Base-by-base conservation (phyloP, 768 basidiomycete genomes). In the Leccinum olivaceopallidum region DNA sequence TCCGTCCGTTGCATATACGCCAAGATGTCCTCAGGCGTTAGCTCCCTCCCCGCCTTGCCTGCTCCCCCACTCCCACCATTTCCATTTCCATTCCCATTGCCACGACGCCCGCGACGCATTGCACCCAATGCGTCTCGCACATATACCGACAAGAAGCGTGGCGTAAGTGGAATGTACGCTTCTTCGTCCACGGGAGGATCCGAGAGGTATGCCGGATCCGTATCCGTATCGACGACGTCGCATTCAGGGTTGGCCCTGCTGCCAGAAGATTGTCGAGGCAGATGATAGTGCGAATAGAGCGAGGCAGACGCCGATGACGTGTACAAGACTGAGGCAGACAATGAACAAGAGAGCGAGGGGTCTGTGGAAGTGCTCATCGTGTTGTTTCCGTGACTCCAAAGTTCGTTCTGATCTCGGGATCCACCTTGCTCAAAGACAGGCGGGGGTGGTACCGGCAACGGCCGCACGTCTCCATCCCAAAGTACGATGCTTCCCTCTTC, bases 401-500 rank as follows among this genome's bases (percentile, higher is more conserved):
- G 67, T 9, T 68, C 67, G 32, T 76, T 65, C 10, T 52, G 63
- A 14, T 58, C 58, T 24, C 39, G 49, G 7, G 49, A 24, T 20
- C 28, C 13, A 42, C 28, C 20, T 55, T 53, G 30, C 32, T 53
- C 52, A 14, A 53, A n/a, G 12, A 47, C 26, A 14, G 58, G 60
- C 0, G 54, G 60, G 1, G 68, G 67, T 2, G 59, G 70, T 39
- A 32, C 60, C 0, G 74, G 74, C 56, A 73, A 71, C 2, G 77
- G 69, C 10, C 79, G 77, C 14, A 77, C 75, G 4, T 86, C 84
- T 0, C 89, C 88, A 59, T 89, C 86, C 85, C 88, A 90, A 4
- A 89, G 71, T 1, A 91, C 78, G 59, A 92, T 84, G 58, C 81
- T 84, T n/a, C 91, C 92, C 60, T 92, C 90, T 57, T 84, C 79